Percentiles rank a stretch among this genome's conserved stretches.
Evolutionary conservation across 345 rosid species (phyloP).

Genomic region (Boechera stricta): DNA sequence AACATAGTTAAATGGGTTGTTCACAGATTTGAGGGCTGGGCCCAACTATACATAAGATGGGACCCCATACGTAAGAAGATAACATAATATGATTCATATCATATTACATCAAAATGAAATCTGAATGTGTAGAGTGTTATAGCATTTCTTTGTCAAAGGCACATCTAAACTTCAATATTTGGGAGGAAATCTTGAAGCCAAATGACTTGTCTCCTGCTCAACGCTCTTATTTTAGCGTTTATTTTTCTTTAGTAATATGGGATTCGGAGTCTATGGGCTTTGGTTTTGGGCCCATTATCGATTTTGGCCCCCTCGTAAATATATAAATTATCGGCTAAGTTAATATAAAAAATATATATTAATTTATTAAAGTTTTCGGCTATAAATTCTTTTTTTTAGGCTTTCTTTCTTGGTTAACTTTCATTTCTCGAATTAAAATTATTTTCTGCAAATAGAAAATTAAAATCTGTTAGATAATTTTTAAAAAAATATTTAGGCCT

Average conservation of each 20-base stretch:
- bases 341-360: too few relatives aligned
- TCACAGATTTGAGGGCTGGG: slow-evolving; percentile 1
- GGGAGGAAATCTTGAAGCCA: slow-evolving; percentile 26
- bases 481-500: not conserved
- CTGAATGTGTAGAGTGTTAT: slow-evolving; percentile 4
- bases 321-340: not conserved
- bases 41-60: slow-evolving; percentile 13
- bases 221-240: not conserved
- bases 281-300: not conserved
- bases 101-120: not conserved
- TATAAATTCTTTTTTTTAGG: too few relatives aligned
- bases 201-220: slow-evolving; percentile 33
- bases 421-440: too few relatives aligned
- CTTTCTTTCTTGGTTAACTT: too few relatives aligned
- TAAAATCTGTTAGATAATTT: not conserved
- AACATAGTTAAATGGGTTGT: slow-evolving; percentile 17
- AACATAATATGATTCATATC: slow-evolving; percentile 13
- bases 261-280: slow-evolving; percentile 25
- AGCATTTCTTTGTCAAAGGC: slow-evolving; percentile 26
- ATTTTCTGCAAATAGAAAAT: not conserved
- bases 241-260: not conserved
- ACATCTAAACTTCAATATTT: slow-evolving; percentile 18
- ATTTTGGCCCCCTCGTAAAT: not conserved
- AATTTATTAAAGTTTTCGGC: too few relatives aligned
- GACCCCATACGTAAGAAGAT: slow-evolving; percentile 39